phyloP scores from a whole-genome alignment of 805 yeast genomes.

The Saccharomycopsis fibuligera region DNA sequence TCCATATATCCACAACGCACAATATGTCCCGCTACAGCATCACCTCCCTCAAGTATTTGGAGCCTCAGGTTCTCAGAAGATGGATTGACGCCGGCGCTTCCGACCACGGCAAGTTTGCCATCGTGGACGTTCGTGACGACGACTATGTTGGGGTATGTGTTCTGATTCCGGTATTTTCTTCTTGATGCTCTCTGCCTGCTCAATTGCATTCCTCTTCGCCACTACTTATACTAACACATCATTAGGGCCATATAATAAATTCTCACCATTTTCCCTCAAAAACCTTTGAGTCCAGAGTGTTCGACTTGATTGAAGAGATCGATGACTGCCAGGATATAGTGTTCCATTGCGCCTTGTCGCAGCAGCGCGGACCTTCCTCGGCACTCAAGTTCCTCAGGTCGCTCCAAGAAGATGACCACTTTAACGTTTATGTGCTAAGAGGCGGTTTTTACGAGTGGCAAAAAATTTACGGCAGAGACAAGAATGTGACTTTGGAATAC shows the following conservation, averaged over 20 bases:
- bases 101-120: constrained; percentile 19
- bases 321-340: constrained; percentile 71
- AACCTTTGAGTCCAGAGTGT: constrained; percentile 10
- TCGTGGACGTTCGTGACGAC: constrained; percentile 21
- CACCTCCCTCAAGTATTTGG: constrained; percentile 11
- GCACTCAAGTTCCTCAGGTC: constrained; percentile 51
- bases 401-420: constrained; percentile 23
- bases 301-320: constrained; percentile 56
- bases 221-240: constrained; percentile 6
- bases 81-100: constrained; percentile 18
- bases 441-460: constrained; percentile 93
- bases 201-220: neutral
- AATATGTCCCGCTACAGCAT: constrained; percentile 5
- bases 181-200: neutral
- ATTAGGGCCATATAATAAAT: constrained; percentile 18
- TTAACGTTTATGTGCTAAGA: constrained; percentile 57
- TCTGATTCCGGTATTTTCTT: neutral
- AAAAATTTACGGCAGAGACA: constrained; percentile 60
- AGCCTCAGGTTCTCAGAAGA: constrained; percentile 15
- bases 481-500: constrained; percentile 54
- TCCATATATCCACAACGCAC: no score
- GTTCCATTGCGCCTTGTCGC: constrained; percentile 88
- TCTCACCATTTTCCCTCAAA: constrained; percentile 17
- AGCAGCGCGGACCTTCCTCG: constrained; percentile 86
- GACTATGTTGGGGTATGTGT: constrained; percentile 18